Base-by-base conservation (phyloP, 805 yeast genomes). In the Wickerhamiella dianesei region DNA sequence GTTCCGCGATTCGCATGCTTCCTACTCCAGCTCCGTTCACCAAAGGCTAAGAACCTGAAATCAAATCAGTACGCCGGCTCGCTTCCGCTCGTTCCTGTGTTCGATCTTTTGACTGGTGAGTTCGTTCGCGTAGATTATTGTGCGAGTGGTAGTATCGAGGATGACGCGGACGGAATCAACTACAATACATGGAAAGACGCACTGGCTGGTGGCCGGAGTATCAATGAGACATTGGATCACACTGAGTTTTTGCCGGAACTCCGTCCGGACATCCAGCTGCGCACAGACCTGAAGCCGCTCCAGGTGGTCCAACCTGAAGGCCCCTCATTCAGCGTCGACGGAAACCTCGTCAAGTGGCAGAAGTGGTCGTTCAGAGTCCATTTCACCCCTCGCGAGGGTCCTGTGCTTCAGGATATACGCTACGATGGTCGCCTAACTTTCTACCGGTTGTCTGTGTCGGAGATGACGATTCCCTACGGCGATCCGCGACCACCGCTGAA, bases 391-490 rank as follows among this genome's bases (percentile, higher is more conserved):
- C 77, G 94, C 68, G 94, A 82, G 68, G 92, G 92, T 53, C 73
- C 80, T 52, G 88, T 79, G 37, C 54, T 82, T 22, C 80, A 82
- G 61, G 83, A 82, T 55, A 78, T 77, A 44, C 68, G 70, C 59
- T 82, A 80, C 70, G 79, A 81, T 64, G 88, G 87, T 44, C 77
- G 89, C 64, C 79, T 81, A 42, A 66, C 78, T 35, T 75, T 81
- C 59, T 82, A 82, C 72, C 73, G 89, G 65, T 63, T 80, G 37
- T 73, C 87, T 2, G 67, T 82, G 51, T 75, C 81, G 44, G 94
- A 82, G 66, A 82, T 82, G 94, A 82, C 89, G 32, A 92, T 82
- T 53, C 89, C 92, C 35, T 82, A 82, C 58, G 86, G 85, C 61
- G 88, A 82, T 62, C 85, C 86, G 57, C 74, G 87, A 63, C 77